Base-by-base conservation (phyloP, 352 stramenopile genomes). In the Phytophthora europaea region DNA sequence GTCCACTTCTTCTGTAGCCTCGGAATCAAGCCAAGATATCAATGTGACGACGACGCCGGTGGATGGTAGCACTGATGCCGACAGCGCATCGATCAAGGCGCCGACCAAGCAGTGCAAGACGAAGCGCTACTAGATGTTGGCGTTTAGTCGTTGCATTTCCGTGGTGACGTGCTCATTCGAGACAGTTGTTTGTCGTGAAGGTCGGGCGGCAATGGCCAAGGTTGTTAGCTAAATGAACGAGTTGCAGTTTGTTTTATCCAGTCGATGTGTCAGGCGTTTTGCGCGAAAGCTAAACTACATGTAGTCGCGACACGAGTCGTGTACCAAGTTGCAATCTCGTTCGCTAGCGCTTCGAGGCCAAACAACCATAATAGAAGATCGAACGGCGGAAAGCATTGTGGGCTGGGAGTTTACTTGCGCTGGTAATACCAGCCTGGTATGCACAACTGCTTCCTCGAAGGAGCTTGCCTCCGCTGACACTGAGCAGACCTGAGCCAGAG, bases 31-130 rank as follows among this genome's bases (percentile, higher is more conserved):
- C 6, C 26, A 43, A 16, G 53, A 47, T 43, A 43, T 31, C 16
- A 59, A 18, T 15, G 6, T 23, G 6, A 62, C 56, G 22, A 26
- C 38, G 6, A 13, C 3, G n/a, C 38, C 56, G n/a, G 56, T 62
- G 33, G 56, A 62, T 18, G 31, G 9, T 26, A 61, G 54, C 54
- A 50, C 54, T 18, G 23, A 26, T 43, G 23, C 12, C 23, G n/a
- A 36, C 34, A 62, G 15, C 36, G 20, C 36, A 9, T 62, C 26
- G 16, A 59, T 18, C 18, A 59, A 59, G 53, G 53, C 26, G 22
- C 51, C 55, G 33, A 51, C 55, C 12, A 62, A 51, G 55, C 55
- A 63, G 38, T 63, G 56, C 56, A 63, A 63, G 56, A 62, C 36
- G 28, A 48, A 51, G 34, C 55, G 55, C 56, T 31, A 40, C 40